phyloP scores from a whole-genome alignment of 2,329 filamentous ascomycete genomes.

The Boeremia exigua region DNA sequence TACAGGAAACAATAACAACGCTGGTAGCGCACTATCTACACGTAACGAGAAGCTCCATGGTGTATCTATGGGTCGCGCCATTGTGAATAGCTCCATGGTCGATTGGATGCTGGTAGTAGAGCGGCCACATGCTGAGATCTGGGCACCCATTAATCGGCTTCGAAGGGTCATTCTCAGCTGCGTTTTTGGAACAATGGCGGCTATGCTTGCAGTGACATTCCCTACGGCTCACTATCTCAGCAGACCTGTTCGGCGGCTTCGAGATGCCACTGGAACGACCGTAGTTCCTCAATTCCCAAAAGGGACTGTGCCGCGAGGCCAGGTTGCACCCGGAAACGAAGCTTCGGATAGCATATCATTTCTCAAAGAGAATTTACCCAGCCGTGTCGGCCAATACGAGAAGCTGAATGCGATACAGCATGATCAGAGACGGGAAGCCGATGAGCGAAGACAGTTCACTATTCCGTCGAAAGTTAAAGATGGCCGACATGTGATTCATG shows the following conservation, averaged over 20 bases:
- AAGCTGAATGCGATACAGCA: conserved; percentile 1
- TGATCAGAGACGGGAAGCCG: conserved; percentile 35
- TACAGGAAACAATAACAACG: conserved; percentile 62
- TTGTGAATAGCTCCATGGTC: conserved; percentile 70
- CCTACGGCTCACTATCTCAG: conserved; percentile 84
- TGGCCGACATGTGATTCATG: conserved; percentile 75
- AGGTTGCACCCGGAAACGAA: too few relatives aligned
- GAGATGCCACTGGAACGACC: conserved; percentile 75
- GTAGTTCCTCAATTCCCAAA: conserved; percentile 62
- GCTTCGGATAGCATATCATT: too few relatives aligned
- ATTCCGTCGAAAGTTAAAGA: conserved; percentile 84
- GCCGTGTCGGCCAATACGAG: conserved; percentile 42
- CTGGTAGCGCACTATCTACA: conserved; percentile 71
- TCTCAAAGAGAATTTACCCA: conserved; percentile 15
- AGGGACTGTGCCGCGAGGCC: too few relatives aligned
- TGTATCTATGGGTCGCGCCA: conserved; percentile 80
- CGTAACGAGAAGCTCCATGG: conserved; percentile 71
- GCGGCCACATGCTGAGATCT: conserved; percentile 75
- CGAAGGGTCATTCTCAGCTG: conserved; percentile 81
- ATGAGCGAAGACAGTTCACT: conserved; percentile 66
- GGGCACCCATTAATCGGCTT: conserved; percentile 74
- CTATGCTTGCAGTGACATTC: conserved; percentile 73
- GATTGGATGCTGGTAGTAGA: conserved; percentile 87
- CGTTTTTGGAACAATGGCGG: conserved; percentile 80
- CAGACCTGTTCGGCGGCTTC: conserved; percentile 76